Percentiles rank a stretch among this genome's conserved stretches.
phyloP scores from a whole-genome alignment of 1,139 yeast genomes.

The Debaryomycetaceae sp. region DNA sequence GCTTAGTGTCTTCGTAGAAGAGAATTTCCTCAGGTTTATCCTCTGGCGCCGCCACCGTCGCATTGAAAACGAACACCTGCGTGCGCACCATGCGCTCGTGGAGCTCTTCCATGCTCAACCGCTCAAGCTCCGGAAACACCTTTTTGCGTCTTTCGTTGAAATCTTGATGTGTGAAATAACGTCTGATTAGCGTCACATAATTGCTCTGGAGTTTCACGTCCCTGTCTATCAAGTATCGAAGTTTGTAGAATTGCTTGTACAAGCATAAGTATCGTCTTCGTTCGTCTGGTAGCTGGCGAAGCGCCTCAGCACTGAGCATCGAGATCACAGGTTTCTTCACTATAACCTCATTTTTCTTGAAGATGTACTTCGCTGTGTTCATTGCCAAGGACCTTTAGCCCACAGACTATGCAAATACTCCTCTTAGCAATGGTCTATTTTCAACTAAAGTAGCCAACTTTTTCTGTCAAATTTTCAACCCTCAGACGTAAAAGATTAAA shows the following conservation, averaged over 20 bases:
- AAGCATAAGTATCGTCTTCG: constrained; percentile 14
- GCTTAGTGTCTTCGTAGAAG: constrained; percentile 20
- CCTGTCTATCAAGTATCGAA: constrained; percentile 25
- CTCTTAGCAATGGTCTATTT: too few species aligned
- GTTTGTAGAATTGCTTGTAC: constrained; percentile 31
- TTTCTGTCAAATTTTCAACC: too few species aligned
- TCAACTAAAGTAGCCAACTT: too few species aligned
- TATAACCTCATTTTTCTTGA: constrained; percentile 3
- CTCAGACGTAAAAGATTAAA: not conserved
- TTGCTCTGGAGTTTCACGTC: constrained; percentile 10
- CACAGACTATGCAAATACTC: too few species aligned
- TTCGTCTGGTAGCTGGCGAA: constrained; percentile 10
- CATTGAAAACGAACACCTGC: constrained; percentile 36
- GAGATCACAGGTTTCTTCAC: constrained; percentile 6
- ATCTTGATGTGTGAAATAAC: constrained; percentile 21
- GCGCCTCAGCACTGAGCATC: constrained; percentile 6
- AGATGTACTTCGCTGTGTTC: constrained; percentile 3
- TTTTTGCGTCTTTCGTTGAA: constrained; percentile 16
- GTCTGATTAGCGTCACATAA: constrained; percentile 20
- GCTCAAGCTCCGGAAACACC: constrained; percentile 9
- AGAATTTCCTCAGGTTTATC: constrained; percentile 12
- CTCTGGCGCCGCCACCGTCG: constrained; percentile 21
- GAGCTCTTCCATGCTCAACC: constrained; percentile 13
- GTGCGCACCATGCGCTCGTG: constrained; percentile 29
- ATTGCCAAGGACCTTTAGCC: not conserved